phyloP scores from a whole-genome alignment of 192 early-diverging fungal species.

The Diversispora eburnea region DNA sequence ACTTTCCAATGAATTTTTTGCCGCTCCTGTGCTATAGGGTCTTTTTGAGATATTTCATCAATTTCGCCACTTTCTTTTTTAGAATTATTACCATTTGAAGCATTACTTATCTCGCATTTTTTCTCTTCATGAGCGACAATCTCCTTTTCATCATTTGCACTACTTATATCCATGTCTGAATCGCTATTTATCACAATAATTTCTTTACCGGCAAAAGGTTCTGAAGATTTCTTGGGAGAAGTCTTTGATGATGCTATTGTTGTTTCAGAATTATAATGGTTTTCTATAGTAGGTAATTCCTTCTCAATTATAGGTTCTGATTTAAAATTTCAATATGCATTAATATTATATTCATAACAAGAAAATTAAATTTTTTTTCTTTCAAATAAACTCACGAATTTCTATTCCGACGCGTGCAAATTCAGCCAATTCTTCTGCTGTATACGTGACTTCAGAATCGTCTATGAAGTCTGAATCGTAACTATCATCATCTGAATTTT shows the following conservation, averaged over 20 bases:
- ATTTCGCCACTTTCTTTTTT: too few species aligned
- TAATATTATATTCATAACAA: background rate
- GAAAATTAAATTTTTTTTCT: background rate
- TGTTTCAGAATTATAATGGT: too few species aligned
- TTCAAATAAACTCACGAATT: background rate
- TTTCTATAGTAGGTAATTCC: too few species aligned
- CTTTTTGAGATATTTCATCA: too few species aligned
- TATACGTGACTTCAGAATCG: background rate
- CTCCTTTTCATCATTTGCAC: background rate
- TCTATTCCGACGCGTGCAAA: background rate
- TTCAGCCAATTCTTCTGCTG: background rate
- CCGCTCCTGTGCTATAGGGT: too few species aligned
- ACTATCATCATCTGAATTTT: background rate
- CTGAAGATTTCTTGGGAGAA: too few species aligned
- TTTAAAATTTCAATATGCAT: too few species aligned
- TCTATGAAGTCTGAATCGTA: constrained; percentile 12
- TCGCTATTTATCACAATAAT: background rate
- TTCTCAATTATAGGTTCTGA: too few species aligned
- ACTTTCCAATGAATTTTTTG: too few species aligned
- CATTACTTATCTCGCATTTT: too few species aligned
- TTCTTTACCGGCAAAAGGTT: background rate
- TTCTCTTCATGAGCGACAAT: background rate
- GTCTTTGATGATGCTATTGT: too few species aligned
- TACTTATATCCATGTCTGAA: background rate
- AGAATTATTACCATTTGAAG: too few species aligned